A percentile compares a stretch with the other conserved stretches of the same genome.
These are phyloP conservation scores for Inga laurina DNA, from an alignment of 306 rosid species.

Conservation along the genomic window DNA sequence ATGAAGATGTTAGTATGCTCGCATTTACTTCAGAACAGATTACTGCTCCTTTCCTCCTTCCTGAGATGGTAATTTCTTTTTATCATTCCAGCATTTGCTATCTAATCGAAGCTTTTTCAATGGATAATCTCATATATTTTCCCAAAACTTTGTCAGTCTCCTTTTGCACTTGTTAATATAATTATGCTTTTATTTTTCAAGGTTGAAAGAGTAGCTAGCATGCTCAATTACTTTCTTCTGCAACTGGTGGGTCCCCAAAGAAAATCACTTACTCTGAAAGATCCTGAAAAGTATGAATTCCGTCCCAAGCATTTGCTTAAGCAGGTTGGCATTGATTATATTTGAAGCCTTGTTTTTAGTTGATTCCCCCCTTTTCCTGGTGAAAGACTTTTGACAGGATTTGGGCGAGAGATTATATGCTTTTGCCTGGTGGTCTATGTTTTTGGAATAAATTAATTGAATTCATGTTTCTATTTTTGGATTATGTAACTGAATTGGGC, in stretches of 20 bases:
- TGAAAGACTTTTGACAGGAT: conserved; percentile 7
- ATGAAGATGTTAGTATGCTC: conserved; percentile 95
- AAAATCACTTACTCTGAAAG: conserved; percentile 91
- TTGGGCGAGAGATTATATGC: conserved; percentile 5
- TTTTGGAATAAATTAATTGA: neutral
- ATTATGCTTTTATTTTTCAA: conserved; percentile 34
- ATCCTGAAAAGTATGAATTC: conserved; percentile 95
- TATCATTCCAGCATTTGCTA: conserved; percentile 16
- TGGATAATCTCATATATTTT: conserved; percentile 6
- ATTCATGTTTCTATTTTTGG: conserved; percentile 10
- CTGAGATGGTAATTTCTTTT: conserved; percentile 80
- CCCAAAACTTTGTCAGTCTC: conserved; percentile 17
- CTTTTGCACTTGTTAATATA: neutral
- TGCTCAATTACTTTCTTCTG: conserved; percentile 95
- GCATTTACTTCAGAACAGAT: conserved; percentile 94
- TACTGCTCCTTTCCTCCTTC: conserved; percentile 93
- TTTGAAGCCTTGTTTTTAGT: conserved; percentile 8
- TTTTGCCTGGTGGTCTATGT: conserved; percentile 9
- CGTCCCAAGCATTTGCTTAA: conserved; percentile 92
- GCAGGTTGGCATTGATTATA: conserved; percentile 62
- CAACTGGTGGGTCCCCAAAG: conserved; percentile 99
- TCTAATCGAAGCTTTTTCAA: conserved; percentile 5
- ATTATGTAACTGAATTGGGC: neutral
- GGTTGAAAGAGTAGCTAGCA: conserved; percentile 99
- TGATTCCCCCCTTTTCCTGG: neutral